These are phyloP conservation scores for Botryotinia globosa DNA, from an alignment of 2,329 filamentous ascomycete genomes.

Conservation along the genomic window DNA sequence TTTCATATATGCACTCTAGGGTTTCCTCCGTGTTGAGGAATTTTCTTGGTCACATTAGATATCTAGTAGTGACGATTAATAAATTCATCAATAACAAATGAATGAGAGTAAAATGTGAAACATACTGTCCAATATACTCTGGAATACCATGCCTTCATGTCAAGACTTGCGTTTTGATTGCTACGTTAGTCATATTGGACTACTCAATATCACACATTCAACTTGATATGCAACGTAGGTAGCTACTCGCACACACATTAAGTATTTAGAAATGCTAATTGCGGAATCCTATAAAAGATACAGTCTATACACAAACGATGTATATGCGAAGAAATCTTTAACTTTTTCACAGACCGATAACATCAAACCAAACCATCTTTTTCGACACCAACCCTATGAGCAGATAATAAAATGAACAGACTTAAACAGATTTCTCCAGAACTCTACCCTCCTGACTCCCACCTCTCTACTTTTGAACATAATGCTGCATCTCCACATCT, in stretches of 20 bases:
- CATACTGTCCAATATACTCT: neutral
- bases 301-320: neutral
- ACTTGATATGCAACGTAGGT: neutral
- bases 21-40: neutral
- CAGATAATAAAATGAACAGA: neutral
- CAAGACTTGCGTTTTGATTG: neutral
- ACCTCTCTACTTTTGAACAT: neutral
- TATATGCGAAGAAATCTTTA: neutral
- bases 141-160: neutral
- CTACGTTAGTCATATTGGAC: neutral
- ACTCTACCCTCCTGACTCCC: too few species aligned
- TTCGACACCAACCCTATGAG: neutral
- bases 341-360: neutral
- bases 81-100: neutral
- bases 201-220: neutral
- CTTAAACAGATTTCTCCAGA: neutral
- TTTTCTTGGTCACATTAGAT: neutral
- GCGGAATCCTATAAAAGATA: neutral
- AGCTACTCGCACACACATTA: neutral
- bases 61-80: neutral
- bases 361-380: neutral
- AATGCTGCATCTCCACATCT: conserved; percentile 15
- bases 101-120: neutral
- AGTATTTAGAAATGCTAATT: neutral
- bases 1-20: neutral